Percentiles rank a stretch among this genome's conserved stretches.
phyloP scores from a whole-genome alignment of 208 protist genomes.

The Herpetomonas tarakana region DNA sequence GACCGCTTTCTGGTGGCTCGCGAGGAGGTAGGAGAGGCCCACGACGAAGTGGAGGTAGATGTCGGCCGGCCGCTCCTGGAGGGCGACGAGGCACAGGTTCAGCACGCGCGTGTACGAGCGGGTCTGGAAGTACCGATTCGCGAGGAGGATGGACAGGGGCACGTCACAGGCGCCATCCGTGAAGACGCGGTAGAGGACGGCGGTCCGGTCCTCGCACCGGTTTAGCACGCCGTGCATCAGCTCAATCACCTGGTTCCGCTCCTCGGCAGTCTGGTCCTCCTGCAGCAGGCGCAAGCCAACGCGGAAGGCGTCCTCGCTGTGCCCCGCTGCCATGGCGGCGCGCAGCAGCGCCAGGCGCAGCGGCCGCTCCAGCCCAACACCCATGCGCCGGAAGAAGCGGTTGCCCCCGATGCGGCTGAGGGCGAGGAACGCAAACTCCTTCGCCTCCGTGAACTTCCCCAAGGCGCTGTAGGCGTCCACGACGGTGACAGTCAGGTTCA shows the following conservation, averaged over 20 bases:
- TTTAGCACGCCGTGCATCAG: constrained; percentile 78
- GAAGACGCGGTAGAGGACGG: constrained; percentile 46
- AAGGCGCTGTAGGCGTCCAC: constrained; percentile 82
- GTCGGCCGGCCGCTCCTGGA: constrained; percentile 56
- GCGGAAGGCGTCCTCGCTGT: constrained; percentile 81
- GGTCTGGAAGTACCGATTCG: constrained; percentile 73
- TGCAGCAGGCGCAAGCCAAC: constrained; percentile 76
- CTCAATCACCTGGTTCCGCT: constrained; percentile 65
- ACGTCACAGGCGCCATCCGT: constrained; percentile 45
- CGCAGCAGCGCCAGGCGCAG: constrained; percentile 75
- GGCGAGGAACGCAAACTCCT: constrained; percentile 84
- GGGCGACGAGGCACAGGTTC: constrained; percentile 69
- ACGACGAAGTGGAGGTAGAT: constrained; percentile 74
- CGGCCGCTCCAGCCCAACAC: constrained; percentile 51
- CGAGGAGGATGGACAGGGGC: constrained; percentile 61
- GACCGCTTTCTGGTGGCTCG: constrained; percentile 75
- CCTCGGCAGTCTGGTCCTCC: constrained; percentile 51
- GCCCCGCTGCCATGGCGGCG: constrained; percentile 61
- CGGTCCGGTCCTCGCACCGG: constrained; percentile 45
- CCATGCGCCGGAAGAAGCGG: constrained; percentile 45
- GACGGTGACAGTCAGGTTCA: constrained; percentile 68
- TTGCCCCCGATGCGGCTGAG: constrained; percentile 46
- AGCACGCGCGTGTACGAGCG: constrained; percentile 71
- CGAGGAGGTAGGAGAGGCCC: constrained; percentile 66
- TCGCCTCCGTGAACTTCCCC: constrained; percentile 83